A percentile compares a stretch with the other conserved stretches of the same genome.
phyloP scores from a whole-genome alignment of 345 rosid species.

The Citrus reticulata region DNA sequence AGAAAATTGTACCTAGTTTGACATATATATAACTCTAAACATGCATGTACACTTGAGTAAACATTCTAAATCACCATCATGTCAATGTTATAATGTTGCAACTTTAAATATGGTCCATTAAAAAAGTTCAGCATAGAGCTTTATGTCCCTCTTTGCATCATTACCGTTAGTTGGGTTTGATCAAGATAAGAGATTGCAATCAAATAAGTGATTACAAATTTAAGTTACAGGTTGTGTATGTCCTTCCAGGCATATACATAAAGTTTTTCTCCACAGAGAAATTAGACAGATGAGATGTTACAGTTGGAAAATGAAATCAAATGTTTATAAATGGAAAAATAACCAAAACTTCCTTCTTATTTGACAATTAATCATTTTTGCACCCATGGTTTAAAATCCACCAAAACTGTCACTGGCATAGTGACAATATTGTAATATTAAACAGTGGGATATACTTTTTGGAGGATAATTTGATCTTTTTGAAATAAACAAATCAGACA shows the following conservation, averaged over 20 bases:
- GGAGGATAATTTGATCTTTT: too few relatives aligned
- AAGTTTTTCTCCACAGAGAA: constrained; percentile 8
- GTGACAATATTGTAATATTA: too few relatives aligned
- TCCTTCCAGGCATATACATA: not conserved
- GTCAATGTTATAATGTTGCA: constrained; percentile 3
- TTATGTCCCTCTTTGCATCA: constrained; percentile 12
- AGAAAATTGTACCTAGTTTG: constrained; percentile 1
- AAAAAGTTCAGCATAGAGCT: not conserved
- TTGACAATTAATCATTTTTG: too few relatives aligned
- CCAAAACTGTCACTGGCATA: not conserved
- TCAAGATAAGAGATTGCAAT: not conserved
- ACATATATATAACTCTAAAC: constrained; percentile 14
- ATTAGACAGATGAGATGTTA: constrained; percentile 28
- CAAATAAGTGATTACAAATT: not conserved
- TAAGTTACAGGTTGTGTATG: constrained; percentile 16
- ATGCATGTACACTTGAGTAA: constrained; percentile 1
- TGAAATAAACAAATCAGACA: too few relatives aligned
- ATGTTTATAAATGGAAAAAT: not conserved
- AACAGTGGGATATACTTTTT: too few relatives aligned
- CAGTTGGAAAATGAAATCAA: constrained; percentile 32
- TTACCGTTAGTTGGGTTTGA: constrained; percentile 7
- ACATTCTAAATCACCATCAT: constrained; percentile 12
- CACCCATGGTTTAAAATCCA: not conserved
- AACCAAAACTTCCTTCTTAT: not conserved
- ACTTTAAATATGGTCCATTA: constrained; percentile 9